Evolutionary conservation across 78 protist species (phyloP).

Genomic region (Dictyostelium capitatum): DNA sequence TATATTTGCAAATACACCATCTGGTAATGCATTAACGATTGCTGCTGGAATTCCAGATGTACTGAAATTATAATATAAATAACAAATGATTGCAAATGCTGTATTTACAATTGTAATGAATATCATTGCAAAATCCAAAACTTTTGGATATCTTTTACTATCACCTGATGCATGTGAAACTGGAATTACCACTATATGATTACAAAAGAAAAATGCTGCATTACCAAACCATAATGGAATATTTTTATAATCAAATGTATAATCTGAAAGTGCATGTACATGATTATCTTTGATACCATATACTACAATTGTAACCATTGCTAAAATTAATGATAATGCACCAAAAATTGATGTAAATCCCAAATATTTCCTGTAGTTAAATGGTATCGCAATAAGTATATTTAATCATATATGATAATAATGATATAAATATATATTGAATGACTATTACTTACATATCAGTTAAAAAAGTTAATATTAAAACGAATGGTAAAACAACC

Average conservation of each 20-base stretch:
- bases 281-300: constrained; percentile 60
- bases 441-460: constrained; percentile 31
- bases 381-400: neutral
- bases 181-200: constrained; percentile 66
- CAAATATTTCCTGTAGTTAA: constrained; percentile 49
- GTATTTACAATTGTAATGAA: constrained; percentile 60
- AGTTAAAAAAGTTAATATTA: constrained; percentile 45
- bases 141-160: constrained; percentile 20
- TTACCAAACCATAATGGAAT: constrained; percentile 78
- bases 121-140: constrained; percentile 51
- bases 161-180: constrained; percentile 70
- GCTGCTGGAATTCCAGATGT: constrained; percentile 20
- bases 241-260: constrained; percentile 40
- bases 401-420: neutral
- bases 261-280: constrained; percentile 23
- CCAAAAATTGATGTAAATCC: constrained; percentile 71
- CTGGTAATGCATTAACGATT: constrained; percentile 29
- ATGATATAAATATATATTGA: neutral
- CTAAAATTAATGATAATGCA: constrained; percentile 57
- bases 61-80: constrained; percentile 37
- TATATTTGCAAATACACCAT: constrained; percentile 40
- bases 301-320: constrained; percentile 33
- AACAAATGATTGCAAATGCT: constrained; percentile 33
- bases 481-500: constrained; percentile 28
- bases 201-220: constrained; percentile 76